Evolutionary conservation across 306 rosid genomes (phyloP), one percentile per base, ranked within the genome.

Genomic region (Cyamopsis tetragonoloba): DNA sequence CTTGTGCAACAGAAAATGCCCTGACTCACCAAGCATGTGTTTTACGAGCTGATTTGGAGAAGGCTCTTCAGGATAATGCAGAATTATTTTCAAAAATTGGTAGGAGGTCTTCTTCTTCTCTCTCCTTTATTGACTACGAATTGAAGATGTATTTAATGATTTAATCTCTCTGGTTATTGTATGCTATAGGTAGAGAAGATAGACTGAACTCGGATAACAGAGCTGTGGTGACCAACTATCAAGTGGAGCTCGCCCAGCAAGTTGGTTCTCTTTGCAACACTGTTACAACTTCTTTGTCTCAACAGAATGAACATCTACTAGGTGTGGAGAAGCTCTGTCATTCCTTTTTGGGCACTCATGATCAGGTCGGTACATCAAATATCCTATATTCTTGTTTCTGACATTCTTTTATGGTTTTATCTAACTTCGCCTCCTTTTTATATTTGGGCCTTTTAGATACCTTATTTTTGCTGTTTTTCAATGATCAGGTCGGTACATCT

Each of bases 141-240:
- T 11, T 1, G 8, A 11, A 30, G 5, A 3, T 62, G 59, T 10
- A 49, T 42, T 23, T 26, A 12, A 6, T 38, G 24, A n/a, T 54
- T 17, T 39, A n/a, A 37, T 19, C 2, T 59, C n/a, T 35, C 18
- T 26, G 30, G 8, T 54, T 7, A 42, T 39, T 31, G 24, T 68
- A 9, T n/a, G n/a, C n/a, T n/a, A n/a, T 69, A 95, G 99, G 91
- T 47, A 85, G 97, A 84, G 97, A 95, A 78, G 97, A 95, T 71
- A 83, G 78, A 69, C 34, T 91, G 75, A 85, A 73, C 76, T 39
- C 91, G 7, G 89, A 85, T 24, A 95, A 95, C 71, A 83, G 87
- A 70, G 63, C 83, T 57, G 83, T 88, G 44, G 92, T 95, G 70
- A 78, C 73, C 70, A 83, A 78, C 77, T 95, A 79, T 76, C 95